These are phyloP conservation scores for Tagetes erecta DNA, from an alignment of 129 eudicot genomes.

Conservation along the genomic window DNA sequence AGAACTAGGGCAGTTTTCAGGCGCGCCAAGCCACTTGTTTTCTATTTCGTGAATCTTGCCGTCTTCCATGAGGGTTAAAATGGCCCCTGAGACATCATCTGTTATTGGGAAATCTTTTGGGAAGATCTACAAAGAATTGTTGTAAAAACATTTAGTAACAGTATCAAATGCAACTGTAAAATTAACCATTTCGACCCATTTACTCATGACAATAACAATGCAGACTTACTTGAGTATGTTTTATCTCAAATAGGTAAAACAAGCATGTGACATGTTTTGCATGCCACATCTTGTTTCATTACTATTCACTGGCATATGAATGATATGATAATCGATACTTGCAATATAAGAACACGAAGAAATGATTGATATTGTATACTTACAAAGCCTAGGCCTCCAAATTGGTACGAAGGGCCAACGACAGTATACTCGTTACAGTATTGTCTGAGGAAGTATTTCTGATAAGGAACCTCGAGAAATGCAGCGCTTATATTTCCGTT, in stretches of 20 bases:
- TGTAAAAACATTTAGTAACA: background rate
- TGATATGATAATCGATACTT: too few relatives aligned
- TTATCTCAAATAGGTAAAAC: background rate
- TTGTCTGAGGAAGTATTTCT: constrained; percentile 42
- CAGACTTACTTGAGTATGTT: background rate
- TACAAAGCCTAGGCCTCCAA: constrained; percentile 63
- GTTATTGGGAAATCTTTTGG: constrained; percentile 58
- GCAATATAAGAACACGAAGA: background rate
- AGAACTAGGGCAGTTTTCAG: constrained; percentile 31
- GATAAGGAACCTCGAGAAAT: constrained; percentile 60
- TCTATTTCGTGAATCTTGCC: constrained; percentile 38
- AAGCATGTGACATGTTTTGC: too few relatives aligned
- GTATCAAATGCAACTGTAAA: background rate
- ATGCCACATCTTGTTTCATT: too few relatives aligned
- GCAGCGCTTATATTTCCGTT: constrained; percentile 40
- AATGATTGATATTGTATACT: constrained; percentile 19
- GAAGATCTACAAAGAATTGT: constrained; percentile 43
- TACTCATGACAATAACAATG: too few relatives aligned
- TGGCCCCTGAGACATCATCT: constrained; percentile 49
- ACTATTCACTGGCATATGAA: too few relatives aligned
- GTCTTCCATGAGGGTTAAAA: constrained; percentile 39
- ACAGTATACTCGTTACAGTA: constrained; percentile 43
- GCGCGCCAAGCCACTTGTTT: constrained; percentile 38
- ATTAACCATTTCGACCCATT: too few relatives aligned
- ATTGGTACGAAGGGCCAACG: constrained; percentile 46